A percentile compares a stretch with the other conserved stretches of the same genome.
phyloP scores from a whole-genome alignment of 805 yeast species.

The Lipomyces starkeyi region DNA sequence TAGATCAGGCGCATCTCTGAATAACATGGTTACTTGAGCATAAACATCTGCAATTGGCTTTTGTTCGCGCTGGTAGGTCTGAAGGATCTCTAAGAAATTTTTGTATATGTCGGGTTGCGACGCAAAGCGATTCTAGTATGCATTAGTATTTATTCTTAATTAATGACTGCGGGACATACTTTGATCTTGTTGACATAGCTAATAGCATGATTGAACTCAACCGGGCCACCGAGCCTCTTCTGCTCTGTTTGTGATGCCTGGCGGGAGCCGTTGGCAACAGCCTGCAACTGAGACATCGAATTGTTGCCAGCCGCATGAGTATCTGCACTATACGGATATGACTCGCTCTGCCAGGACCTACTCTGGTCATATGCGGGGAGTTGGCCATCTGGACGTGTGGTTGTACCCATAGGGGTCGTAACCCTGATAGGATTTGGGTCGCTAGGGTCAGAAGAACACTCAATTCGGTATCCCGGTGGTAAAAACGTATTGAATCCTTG shows the following conservation, averaged over 20 bases:
- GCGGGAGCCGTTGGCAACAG: constrained; percentile 36
- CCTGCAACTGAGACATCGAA: constrained; percentile 38
- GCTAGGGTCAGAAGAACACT: constrained; percentile 84
- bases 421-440: constrained; percentile 93
- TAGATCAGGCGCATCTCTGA: constrained; percentile 92
- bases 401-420: constrained; percentile 93
- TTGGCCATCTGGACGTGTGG: constrained; percentile 67
- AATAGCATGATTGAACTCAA: constrained; percentile 96
- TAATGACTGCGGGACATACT: constrained; percentile 9
- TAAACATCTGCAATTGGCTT: constrained; percentile 95
- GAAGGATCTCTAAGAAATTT: constrained; percentile 90
- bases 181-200: constrained; percentile 95
- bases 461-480: constrained; percentile 94
- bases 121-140: constrained; percentile 70
- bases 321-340: constrained; percentile 29
- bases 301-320: constrained; percentile 11
- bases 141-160: constrained; percentile 4
- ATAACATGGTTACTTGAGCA: constrained; percentile 85
- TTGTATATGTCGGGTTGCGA: constrained; percentile 95
- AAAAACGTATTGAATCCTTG: constrained; percentile 97
- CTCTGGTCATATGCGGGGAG: constrained; percentile 40
- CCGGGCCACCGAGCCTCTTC: constrained; percentile 60
- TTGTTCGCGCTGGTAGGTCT: constrained; percentile 95
- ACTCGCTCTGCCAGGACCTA: constrained; percentile 30
- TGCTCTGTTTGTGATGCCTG: constrained; percentile 34